Evolutionary conservation across 2,329 filamentous ascomycete genomes (phyloP).

Genomic region (Lizonia empirigonia): DNA sequence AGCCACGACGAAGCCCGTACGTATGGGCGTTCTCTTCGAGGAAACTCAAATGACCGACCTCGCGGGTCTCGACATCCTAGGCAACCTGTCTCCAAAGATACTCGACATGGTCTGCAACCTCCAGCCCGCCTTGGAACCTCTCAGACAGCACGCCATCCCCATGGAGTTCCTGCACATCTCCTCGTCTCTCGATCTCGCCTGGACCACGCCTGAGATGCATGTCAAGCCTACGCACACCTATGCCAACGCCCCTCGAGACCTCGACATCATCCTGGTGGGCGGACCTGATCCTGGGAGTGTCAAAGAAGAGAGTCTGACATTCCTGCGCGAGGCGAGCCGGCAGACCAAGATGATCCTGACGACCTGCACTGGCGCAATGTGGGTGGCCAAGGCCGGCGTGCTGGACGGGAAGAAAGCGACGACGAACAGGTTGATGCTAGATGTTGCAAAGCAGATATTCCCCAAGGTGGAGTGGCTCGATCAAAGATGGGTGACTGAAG

Average conservation of each 20-base stretch:
- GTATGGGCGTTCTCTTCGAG: slow-evolving; percentile 51
- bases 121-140: slow-evolving; percentile 13
- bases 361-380: slow-evolving; percentile 49
- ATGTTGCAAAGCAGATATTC: slow-evolving; percentile 33
- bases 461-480: slow-evolving; percentile 48
- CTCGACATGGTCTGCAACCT: slow-evolving; percentile 26
- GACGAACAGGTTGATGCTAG: slow-evolving; percentile 45
- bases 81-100: slow-evolving; percentile 42
- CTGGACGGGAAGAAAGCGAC: slow-evolving; percentile 49
- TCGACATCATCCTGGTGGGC: slow-evolving; percentile 51
- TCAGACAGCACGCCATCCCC: slow-evolving; percentile 30
- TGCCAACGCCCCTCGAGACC: slow-evolving; percentile 49
- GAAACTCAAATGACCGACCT: slow-evolving; percentile 50
- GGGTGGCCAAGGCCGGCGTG: slow-evolving; percentile 48
- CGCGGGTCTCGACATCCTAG: slow-evolving; percentile 49
- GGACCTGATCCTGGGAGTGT: slow-evolving; percentile 43
- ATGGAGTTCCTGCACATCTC: slow-evolving; percentile 51
- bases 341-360: slow-evolving; percentile 47
- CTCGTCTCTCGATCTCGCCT: slow-evolving; percentile 40
- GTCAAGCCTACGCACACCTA: slow-evolving; percentile 50
- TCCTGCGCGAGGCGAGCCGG: slow-evolving; percentile 46
- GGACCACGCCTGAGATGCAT: slow-evolving; percentile 40
- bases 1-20: slow-evolving; percentile 33
- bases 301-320: slow-evolving; percentile 42
- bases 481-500: slow-evolving; percentile 49